A percentile compares a stretch with the other conserved stretches of the same genome.
These are phyloP conservation scores for Zymoseptoria ardabiliae DNA, from an alignment of 2,329 filamentous ascomycete genomes.

Conservation along the genomic window DNA sequence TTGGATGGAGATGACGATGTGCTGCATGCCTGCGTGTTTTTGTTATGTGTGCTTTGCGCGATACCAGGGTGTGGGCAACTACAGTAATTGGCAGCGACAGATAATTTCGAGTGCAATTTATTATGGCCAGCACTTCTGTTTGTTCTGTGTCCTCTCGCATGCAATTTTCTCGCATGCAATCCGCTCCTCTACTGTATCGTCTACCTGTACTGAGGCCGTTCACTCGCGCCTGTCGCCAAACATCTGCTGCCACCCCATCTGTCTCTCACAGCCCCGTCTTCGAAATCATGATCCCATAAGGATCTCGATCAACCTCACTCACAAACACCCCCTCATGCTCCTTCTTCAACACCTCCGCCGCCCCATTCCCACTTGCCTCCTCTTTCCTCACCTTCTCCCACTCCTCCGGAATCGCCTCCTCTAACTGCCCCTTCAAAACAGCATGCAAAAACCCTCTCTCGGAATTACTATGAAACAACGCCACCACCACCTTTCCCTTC, in stretches of 20 bases:
- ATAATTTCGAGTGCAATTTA: not conserved
- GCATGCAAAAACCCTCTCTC: constrained; percentile 74
- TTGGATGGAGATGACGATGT: not conserved
- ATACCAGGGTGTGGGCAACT: not conserved
- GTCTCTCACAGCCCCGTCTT: constrained; percentile 24
- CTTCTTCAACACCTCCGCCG: constrained; percentile 45
- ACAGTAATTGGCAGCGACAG: not conserved
- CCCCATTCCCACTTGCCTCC: constrained; percentile 30
- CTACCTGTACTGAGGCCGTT: too few species aligned
- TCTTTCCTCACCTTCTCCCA: constrained; percentile 46
- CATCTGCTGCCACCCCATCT: too few species aligned
- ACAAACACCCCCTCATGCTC: constrained; percentile 58
- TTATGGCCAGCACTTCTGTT: not conserved
- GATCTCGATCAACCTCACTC: constrained; percentile 77
- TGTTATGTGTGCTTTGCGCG: not conserved
- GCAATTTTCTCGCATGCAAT: not conserved
- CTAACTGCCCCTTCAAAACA: constrained; percentile 60
- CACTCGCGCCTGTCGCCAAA: too few species aligned
- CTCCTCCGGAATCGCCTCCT: constrained; percentile 48
- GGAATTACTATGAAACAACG: constrained; percentile 87
- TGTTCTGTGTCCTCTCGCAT: too few species aligned
- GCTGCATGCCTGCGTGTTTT: not conserved
- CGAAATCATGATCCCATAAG: constrained; percentile 65
- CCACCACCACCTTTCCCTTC: constrained; percentile 72
- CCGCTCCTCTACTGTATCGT: not conserved